Evolutionary conservation across 768 basidiomycete genomes (phyloP).

Genomic region (Termitomyces sp.): DNA sequence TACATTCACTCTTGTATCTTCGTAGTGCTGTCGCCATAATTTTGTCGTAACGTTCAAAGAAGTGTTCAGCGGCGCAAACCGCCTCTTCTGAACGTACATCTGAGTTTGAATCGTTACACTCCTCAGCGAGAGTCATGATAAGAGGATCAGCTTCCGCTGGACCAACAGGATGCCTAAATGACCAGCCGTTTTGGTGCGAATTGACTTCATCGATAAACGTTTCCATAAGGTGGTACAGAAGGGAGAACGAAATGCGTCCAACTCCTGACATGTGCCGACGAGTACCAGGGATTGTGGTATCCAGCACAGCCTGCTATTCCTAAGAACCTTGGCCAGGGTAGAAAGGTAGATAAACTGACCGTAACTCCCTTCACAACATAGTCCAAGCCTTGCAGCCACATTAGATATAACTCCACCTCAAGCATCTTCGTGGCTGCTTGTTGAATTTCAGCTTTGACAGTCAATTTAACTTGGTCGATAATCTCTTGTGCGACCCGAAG

Average conservation of each 20-base stretch:
- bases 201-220: conserved; percentile 40
- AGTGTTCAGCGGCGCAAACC: conserved; percentile 28
- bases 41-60: conserved; percentile 29
- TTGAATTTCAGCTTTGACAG: conserved; percentile 25
- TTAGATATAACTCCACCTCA: conserved; percentile 38
- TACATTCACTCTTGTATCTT: conserved; percentile 37
- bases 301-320: conserved; percentile 27
- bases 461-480: conserved; percentile 25
- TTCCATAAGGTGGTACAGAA: conserved; percentile 38
- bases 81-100: conserved; percentile 35
- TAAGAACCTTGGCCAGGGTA: background rate
- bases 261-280: conserved; percentile 30
- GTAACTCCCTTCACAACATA: conserved; percentile 32
- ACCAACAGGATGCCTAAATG: conserved; percentile 21
- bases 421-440: conserved; percentile 25
- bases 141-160: conserved; percentile 26
- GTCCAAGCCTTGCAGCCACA: conserved; percentile 35
- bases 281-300: conserved; percentile 31
- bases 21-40: conserved; percentile 30
- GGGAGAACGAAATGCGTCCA: conserved; percentile 34
- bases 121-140: conserved; percentile 41
- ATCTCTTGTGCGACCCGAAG: conserved; percentile 24
- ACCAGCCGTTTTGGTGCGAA: conserved; percentile 38
- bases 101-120: conserved; percentile 35
- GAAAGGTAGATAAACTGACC: conserved; percentile 19